Percentiles rank a stretch among this genome's conserved stretches.
Evolutionary conservation across 352 stramenopile species (phyloP).

Genomic region (Globisporangium barbulae): DNA sequence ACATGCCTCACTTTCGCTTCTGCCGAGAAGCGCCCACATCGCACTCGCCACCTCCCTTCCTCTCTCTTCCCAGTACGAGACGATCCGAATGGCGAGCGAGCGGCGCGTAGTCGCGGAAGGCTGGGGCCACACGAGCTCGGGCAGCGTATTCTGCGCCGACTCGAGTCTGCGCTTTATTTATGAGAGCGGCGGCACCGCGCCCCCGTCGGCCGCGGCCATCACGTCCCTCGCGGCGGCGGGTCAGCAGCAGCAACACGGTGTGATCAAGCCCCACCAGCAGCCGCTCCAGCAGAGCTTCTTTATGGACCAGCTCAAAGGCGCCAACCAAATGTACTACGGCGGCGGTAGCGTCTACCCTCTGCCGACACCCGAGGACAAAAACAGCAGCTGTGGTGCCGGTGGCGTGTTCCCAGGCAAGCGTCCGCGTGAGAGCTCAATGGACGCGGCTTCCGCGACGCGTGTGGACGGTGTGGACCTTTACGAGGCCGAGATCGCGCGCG

Average conservation of each 20-base stretch:
- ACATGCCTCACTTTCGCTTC: constrained; percentile 2
- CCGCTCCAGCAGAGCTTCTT: constrained; percentile 11
- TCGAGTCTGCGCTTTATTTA: constrained; percentile 82
- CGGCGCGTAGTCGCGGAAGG: constrained; percentile 69
- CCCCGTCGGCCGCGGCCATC: constrained; percentile 23
- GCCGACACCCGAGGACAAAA: constrained; percentile 8
- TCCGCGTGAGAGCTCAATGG: constrained; percentile 15
- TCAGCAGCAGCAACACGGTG: neutral
- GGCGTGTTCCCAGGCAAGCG: constrained; percentile 18
- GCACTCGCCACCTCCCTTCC: neutral
- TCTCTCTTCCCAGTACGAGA: neutral
- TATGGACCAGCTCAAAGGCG: constrained; percentile 20
- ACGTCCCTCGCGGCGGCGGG: constrained; percentile 25
- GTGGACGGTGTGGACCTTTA: constrained; percentile 47
- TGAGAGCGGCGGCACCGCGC: constrained; percentile 32
- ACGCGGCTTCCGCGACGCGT: neutral
- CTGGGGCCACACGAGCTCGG: constrained; percentile 48
- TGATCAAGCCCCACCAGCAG: neutral
- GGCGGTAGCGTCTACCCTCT: constrained; percentile 5
- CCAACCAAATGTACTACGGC: constrained; percentile 8
- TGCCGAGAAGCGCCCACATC: constrained; percentile 5
- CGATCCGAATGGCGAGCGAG: constrained; percentile 18
- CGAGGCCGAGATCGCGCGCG: constrained; percentile 60
- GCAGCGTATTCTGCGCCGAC: constrained; percentile 79
- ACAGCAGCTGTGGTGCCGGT: neutral